Evolutionary conservation across 257 asterid species (phyloP), one percentile per base, ranked within the genome.

Genomic region (Craterostigma plantagineum): DNA sequence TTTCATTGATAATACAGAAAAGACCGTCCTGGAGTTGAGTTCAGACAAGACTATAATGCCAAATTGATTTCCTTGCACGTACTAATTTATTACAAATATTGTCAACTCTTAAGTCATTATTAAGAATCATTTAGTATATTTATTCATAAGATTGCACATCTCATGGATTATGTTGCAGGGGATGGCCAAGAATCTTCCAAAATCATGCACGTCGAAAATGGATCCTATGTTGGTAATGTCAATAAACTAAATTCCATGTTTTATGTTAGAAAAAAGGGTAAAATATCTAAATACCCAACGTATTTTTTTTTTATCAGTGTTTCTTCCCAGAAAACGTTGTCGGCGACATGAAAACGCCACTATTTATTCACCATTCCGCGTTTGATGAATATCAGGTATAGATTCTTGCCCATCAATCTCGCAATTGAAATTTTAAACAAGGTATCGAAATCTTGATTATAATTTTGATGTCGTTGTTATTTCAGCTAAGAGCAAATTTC

Each of bases 121-220:
- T 2, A 10, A 12, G 8, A 12, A 9, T 36, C 40, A 36, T 9
- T 2, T 36, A 9, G 1, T 36, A 36, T 10, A 10, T 8, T 36
- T 36, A 12, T 12, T 12, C 40, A 10, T 36, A 36, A 36, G 3
- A 1, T 36, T 10, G 14, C 40, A 1, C 16, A 11, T 40, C 3
- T 40, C 10, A 11, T 40, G 16, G 13, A 11, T 10, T 40, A 40
- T n/a, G 14, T 40, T 40, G 45, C 45, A 40, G 45, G 17, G 17
- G 3, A 40, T 40, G 45, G 45, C 16, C 16, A 40, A 40, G 15
- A 11, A 11, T 16, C 9, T 40, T 2, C 45, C 45, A 12, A 9
- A 40, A 40, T 40, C 45, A 40, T 40, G 45, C 45, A 40, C 45
- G 3, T 40, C 45, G 9, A 40, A 12, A 40, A 40, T 40, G 45